Percentiles rank a stretch among this genome's conserved stretches.
These are phyloP conservation scores for Pythium chondricola DNA, from an alignment of 352 stramenopile species.

Conservation along the genomic window DNA sequence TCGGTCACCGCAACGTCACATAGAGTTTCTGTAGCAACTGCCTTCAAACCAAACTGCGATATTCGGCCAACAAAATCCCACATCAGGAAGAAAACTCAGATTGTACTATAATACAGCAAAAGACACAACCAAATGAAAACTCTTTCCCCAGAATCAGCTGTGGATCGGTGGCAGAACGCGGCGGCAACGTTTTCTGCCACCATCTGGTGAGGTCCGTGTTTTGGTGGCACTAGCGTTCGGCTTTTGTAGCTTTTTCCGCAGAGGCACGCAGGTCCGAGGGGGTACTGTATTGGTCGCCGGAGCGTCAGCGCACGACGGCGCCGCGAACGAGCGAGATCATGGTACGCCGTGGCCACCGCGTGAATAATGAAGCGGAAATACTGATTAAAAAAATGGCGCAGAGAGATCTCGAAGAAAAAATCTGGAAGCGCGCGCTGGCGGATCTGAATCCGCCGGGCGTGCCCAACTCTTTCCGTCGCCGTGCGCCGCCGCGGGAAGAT, in stretches of 20 bases:
- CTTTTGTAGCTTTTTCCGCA: conserved; percentile 17
- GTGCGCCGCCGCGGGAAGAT: conserved; percentile 35
- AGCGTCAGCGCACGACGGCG: background rate
- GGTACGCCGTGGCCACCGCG: background rate
- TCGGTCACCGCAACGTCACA: too few relatives aligned
- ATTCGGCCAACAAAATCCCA: too few relatives aligned
- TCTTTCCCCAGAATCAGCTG: too few relatives aligned
- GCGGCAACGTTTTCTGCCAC: too few relatives aligned
- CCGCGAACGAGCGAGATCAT: conserved; percentile 1
- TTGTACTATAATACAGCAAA: too few relatives aligned
- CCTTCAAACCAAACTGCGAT: too few relatives aligned
- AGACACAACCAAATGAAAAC: too few relatives aligned
- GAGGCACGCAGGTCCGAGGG: conserved; percentile 2
- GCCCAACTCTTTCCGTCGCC: conserved; percentile 67
- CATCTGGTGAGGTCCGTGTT: too few relatives aligned
- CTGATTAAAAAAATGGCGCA: background rate
- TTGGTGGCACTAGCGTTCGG: conserved; percentile 12
- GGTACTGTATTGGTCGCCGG: background rate
- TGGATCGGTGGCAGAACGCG: conserved; percentile 2
- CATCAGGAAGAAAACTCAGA: too few relatives aligned
- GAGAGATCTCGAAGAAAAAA: conserved; percentile 42
- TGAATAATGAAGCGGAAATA: background rate
- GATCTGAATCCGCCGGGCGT: conserved; percentile 67
- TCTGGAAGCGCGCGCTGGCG: conserved; percentile 66
- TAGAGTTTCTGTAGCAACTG: too few relatives aligned